Evolutionary conservation across 345 rosid species (phyloP).

Genomic region (Eucalyptus curtisii): DNA sequence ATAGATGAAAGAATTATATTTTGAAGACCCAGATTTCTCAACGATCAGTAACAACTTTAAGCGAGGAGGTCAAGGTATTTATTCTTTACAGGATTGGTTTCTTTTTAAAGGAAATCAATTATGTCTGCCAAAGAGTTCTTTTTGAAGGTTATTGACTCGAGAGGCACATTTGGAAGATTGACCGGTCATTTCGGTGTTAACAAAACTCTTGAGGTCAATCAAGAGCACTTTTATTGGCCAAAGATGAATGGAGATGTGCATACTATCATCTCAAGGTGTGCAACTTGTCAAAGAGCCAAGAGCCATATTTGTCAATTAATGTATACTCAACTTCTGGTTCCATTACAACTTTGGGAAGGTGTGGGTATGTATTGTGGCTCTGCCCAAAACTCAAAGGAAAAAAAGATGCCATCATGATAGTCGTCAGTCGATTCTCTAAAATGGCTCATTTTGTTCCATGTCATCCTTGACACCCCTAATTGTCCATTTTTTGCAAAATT

Average conservation of each 20-base stretch:
- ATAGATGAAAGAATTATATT: no score
- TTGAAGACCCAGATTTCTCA: no score
- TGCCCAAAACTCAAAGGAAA: background rate
- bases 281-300: background rate
- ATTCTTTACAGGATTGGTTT: no score
- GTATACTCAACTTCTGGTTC: background rate
- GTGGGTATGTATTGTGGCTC: background rate
- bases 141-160: background rate
- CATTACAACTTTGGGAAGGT: background rate
- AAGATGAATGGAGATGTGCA: background rate
- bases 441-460: background rate
- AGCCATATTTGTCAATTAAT: background rate
- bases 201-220: background rate
- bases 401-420: background rate
- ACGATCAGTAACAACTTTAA: background rate
- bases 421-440: fast-evolving
- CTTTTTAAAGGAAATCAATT: background rate
- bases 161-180: background rate
- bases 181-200: no score
- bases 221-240: background rate
- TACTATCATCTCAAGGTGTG: background rate
- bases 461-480: background rate
- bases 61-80: background rate
- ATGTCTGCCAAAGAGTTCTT: background rate
- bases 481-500: no score